Evolutionary conservation across 1,284 basidiomycete genomes (phyloP).

Genomic region (Cronartium quercuum): DNA sequence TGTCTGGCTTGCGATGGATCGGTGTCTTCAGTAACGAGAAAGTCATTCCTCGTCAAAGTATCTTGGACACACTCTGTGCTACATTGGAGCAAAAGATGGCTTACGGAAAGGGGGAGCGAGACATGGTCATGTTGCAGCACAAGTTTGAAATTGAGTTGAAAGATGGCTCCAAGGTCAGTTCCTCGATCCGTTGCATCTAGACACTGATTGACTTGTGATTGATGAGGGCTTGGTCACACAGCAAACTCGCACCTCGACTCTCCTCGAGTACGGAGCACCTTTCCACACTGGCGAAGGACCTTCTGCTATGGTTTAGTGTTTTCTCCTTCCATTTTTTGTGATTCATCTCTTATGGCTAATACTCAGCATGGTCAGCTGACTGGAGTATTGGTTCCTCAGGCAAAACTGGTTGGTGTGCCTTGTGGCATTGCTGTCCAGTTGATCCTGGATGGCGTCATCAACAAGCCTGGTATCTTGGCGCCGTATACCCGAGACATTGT

Average conservation of each 20-base stretch:
- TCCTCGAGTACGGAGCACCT: slow-evolving; percentile 79
- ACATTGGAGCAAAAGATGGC: slow-evolving; percentile 85
- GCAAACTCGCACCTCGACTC: slow-evolving; percentile 83
- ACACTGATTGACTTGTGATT: slow-evolving; percentile 5
- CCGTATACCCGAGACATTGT: slow-evolving; percentile 68
- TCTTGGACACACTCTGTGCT: slow-evolving; percentile 90
- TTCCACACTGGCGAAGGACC: slow-evolving; percentile 59
- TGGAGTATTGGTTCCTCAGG: not conserved
- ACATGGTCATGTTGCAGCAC: slow-evolving; percentile 96
- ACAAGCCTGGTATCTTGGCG: slow-evolving; percentile 71
- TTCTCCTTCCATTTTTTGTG: not conserved
- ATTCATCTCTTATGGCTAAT: not conserved
- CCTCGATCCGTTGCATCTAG: slow-evolving; percentile 35
- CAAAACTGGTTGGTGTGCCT: slow-evolving; percentile 71
- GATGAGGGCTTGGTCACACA: slow-evolving; percentile 45
- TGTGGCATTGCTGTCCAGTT: slow-evolving; percentile 75
- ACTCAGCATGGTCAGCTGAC: not conserved
- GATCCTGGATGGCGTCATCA: slow-evolving; percentile 60
- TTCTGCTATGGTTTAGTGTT: slow-evolving; percentile 73
- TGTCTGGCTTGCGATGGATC: slow-evolving; percentile 85
- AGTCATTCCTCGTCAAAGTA: slow-evolving; percentile 64
- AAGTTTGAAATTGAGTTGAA: slow-evolving; percentile 83
- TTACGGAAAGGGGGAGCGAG: slow-evolving; percentile 83
- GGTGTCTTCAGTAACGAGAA: slow-evolving; percentile 75
- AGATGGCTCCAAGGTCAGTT: slow-evolving; percentile 65